These are phyloP conservation scores for Magnolia sinica DNA, from an alignment of 164 flowering plant genomes.

Conservation along the genomic window DNA sequence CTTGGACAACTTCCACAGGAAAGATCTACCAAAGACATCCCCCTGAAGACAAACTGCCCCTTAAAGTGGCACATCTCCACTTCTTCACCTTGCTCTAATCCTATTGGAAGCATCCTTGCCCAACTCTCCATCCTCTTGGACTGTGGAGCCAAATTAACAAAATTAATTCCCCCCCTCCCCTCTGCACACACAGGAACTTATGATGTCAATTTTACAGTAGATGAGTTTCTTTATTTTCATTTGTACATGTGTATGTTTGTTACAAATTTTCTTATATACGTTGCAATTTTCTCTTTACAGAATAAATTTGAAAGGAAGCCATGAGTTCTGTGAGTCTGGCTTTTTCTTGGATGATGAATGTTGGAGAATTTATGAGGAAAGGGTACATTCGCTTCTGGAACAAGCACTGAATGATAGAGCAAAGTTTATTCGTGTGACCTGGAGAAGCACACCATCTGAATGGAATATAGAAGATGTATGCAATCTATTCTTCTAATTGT, in stretches of 20 bases:
- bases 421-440: constrained; percentile 65
- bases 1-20: too few relatives aligned
- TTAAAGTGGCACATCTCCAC: too few relatives aligned
- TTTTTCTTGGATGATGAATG: constrained; percentile 86
- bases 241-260: background rate
- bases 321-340: constrained; percentile 48
- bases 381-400: constrained; percentile 50
- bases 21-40: too few relatives aligned
- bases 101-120: too few relatives aligned
- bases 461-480: constrained; percentile 64
- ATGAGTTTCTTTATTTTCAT: background rate
- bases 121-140: too few relatives aligned
- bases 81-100: too few relatives aligned
- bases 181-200: too few relatives aligned
- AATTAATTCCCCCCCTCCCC: too few relatives aligned
- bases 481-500: background rate
- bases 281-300: constrained; percentile 33
- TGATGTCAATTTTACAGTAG: background rate
- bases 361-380: constrained; percentile 86
- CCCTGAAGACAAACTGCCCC: too few relatives aligned
- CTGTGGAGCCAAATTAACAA: too few relatives aligned
- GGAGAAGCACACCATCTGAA: constrained; percentile 50
- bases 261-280: background rate
- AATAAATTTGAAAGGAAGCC: constrained; percentile 56
- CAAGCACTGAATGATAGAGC: constrained; percentile 74